phyloP scores from a whole-genome alignment of 2,329 filamentous ascomycete species.

The Diaporthe caulivora region DNA sequence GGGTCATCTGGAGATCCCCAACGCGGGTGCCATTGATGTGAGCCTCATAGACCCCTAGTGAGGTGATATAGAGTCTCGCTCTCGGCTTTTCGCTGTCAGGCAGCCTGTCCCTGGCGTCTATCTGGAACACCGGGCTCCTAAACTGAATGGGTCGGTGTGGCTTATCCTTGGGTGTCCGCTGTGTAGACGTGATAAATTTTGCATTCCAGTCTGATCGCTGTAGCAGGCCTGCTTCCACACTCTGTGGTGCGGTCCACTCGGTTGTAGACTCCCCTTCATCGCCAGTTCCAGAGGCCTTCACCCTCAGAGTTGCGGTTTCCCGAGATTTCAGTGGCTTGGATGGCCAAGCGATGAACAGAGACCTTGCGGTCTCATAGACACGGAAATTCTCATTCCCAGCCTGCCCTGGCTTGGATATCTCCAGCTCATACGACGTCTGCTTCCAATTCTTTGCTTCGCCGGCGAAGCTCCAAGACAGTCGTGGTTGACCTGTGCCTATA shows the following conservation, averaged over 20 bases:
- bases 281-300: not conserved
- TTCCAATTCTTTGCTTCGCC: conserved; percentile 26
- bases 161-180: conserved; percentile 8
- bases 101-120: not conserved
- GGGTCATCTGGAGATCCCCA: conserved; percentile 51
- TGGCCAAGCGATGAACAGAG: conserved; percentile 30
- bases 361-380: not conserved
- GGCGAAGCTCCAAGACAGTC: conserved; percentile 34
- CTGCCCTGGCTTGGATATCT: not conserved
- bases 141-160: conserved; percentile 25
- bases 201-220: conserved; percentile 36
- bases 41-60: conserved; percentile 53
- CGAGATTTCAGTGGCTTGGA: conserved; percentile 22
- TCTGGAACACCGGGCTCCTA: conserved; percentile 17
- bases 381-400: not conserved
- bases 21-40: conserved; percentile 53
- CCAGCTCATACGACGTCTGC: conserved; percentile 32
- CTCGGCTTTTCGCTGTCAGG: not conserved
- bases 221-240: conserved; percentile 33
- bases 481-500: conserved; percentile 27
- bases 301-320: conserved; percentile 18
- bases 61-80: conserved; percentile 45
- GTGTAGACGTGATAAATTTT: conserved; percentile 33
- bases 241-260: conserved; percentile 21
- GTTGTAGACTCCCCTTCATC: not conserved